Conservation (phyloP, 2,329 filamentous ascomycete species). For the Tolypocladium endophyticum region DNA sequence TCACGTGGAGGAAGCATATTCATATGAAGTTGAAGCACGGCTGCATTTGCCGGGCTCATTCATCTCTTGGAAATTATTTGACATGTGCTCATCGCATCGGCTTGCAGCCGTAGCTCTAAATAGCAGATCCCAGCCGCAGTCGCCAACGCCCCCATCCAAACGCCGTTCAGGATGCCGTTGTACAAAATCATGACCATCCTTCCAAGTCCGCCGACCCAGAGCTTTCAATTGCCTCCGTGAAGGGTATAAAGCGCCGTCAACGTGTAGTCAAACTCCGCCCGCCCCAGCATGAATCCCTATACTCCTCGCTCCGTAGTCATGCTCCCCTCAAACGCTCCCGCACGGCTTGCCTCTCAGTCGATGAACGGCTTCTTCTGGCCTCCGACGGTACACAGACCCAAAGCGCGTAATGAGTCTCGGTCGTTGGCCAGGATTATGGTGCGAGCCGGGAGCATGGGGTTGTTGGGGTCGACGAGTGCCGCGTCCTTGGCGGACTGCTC, state of each 20-base stretch:
- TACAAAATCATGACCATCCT: neutral
- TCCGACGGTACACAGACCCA: slow-evolving; percentile 53
- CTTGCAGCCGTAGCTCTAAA: neutral
- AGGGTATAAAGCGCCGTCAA: slow-evolving; percentile 2
- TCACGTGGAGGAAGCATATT: neutral
- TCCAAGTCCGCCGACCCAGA: neutral
- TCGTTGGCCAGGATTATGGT: slow-evolving; percentile 74
- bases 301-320: neutral
- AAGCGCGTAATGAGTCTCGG: slow-evolving; percentile 48
- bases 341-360: slow-evolving; percentile 30
- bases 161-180: slow-evolving; percentile 6
- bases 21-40: neutral
- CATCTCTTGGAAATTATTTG: neutral
- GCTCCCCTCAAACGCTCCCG: neutral
- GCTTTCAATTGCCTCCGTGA: slow-evolving; percentile 4
- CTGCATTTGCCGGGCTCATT: neutral
- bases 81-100: neutral
- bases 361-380: slow-evolving; percentile 57
- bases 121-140: slow-evolving; percentile 3
- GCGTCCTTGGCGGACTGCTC: slow-evolving; percentile 93
- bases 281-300: neutral
- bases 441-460: slow-evolving; percentile 82
- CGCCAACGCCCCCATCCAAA: slow-evolving; percentile 5
- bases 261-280: neutral
- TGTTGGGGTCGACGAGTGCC: slow-evolving; percentile 73